Evolutionary conservation across 208 protist genomes (phyloP).

Genomic region (Borovskyia barvae): DNA sequence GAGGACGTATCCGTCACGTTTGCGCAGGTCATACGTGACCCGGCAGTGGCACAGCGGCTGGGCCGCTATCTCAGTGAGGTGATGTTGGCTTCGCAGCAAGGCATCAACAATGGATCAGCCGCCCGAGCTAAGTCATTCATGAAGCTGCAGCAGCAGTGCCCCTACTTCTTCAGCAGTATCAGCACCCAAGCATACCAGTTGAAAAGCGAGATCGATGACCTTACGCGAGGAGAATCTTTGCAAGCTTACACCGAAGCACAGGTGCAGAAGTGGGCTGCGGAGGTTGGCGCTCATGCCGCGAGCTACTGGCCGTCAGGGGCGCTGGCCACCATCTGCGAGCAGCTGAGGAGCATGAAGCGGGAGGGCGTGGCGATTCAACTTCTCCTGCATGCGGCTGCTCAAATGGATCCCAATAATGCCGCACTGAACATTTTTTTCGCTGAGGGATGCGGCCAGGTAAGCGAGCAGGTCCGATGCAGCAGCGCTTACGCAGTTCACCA

Average conservation of each 20-base stretch:
- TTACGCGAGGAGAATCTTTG: slow-evolving; percentile 45
- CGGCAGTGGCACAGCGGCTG: slow-evolving; percentile 57
- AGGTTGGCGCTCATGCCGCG: slow-evolving; percentile 57
- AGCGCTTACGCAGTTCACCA: slow-evolving; percentile 44
- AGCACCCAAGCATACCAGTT: slow-evolving; percentile 69
- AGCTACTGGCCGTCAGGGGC: slow-evolving; percentile 77
- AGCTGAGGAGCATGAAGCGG: slow-evolving; percentile 63
- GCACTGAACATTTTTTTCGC: slow-evolving; percentile 58
- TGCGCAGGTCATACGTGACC: slow-evolving; percentile 73
- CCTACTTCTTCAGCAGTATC: slow-evolving; percentile 77
- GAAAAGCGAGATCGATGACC: slow-evolving; percentile 55
- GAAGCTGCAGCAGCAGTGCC: slow-evolving; percentile 67
- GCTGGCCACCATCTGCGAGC: slow-evolving; percentile 71
- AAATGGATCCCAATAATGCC: slow-evolving; percentile 73
- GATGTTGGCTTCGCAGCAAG: slow-evolving; percentile 49
- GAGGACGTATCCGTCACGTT: slow-evolving; percentile 66
- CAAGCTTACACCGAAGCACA: slow-evolving; percentile 45
- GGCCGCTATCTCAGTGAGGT: slow-evolving; percentile 58
- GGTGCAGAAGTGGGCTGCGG: slow-evolving; percentile 57
- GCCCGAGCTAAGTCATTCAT: slow-evolving; percentile 42
- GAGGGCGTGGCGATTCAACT: slow-evolving; percentile 73
- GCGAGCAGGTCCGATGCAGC: slow-evolving; percentile 12
- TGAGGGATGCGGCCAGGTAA: slow-evolving; percentile 10
- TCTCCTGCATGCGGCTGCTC: slow-evolving; percentile 79
- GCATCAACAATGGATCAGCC: slow-evolving; percentile 31